Evolutionary conservation across 768 basidiomycete genomes (phyloP).

Genomic region (Xanthoconium purpureum): DNA sequence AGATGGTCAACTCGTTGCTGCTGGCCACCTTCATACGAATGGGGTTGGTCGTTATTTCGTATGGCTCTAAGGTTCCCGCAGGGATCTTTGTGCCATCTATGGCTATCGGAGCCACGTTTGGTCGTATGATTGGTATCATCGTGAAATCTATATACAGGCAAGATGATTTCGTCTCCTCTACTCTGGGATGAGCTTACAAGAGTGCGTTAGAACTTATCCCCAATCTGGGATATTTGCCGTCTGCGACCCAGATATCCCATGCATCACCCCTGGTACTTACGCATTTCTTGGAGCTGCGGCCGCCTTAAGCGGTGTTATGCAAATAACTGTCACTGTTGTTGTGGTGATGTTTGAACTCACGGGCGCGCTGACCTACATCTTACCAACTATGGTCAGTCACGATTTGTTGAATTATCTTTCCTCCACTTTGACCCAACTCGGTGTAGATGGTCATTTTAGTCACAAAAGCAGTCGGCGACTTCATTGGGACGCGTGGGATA

Average conservation of each 20-base stretch:
- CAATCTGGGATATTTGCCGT: slow-evolving; percentile 84
- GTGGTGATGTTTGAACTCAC: slow-evolving; percentile 99
- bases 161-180: slow-evolving; percentile 27
- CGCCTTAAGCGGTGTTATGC: slow-evolving; percentile 92
- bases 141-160: slow-evolving; percentile 90
- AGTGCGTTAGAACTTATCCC: slow-evolving; percentile 63
- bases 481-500: slow-evolving; percentile 89
- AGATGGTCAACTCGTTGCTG: slow-evolving; percentile 88
- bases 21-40: slow-evolving; percentile 88
- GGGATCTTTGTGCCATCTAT: slow-evolving; percentile 99
- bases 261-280: slow-evolving; percentile 98
- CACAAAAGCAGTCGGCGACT: slow-evolving; percentile 95
- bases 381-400: slow-evolving; percentile 88
- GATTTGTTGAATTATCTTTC: slow-evolving; percentile 2
- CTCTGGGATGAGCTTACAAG: background rate
- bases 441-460: slow-evolving; percentile 89
- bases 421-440: slow-evolving; percentile 9
- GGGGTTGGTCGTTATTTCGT: slow-evolving; percentile 84
- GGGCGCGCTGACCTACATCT: slow-evolving; percentile 92
- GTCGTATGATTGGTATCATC: slow-evolving; percentile 94
- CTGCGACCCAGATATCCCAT: slow-evolving; percentile 89
- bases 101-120: slow-evolving; percentile 97
- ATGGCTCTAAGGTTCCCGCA: slow-evolving; percentile 94
- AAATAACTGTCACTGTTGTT: slow-evolving; percentile 95
- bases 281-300: slow-evolving; percentile 97